Percentiles rank a stretch among this genome's conserved stretches.
Conservation (phyloP, 768 basidiomycete species). For the Symmetrospora coprosmae region DNA sequence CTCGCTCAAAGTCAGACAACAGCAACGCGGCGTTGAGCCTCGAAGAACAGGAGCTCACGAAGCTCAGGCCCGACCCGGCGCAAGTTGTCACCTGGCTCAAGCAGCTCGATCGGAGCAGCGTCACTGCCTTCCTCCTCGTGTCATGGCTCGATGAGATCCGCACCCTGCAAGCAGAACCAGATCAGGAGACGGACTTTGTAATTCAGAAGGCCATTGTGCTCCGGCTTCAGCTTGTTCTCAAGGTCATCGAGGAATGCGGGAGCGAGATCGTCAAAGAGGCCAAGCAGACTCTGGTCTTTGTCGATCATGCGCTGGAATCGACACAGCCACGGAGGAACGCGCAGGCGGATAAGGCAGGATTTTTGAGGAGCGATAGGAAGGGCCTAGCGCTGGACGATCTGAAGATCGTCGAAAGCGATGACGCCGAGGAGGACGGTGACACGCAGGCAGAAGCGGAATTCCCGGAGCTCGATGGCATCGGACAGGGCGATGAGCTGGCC, state of each 20-base stretch:
- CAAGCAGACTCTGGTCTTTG: slow-evolving; percentile 61
- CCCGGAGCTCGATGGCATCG: slow-evolving; percentile 50
- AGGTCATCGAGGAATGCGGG: slow-evolving; percentile 60
- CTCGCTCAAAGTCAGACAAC: slow-evolving; percentile 45
- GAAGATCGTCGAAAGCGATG: slow-evolving; percentile 39
- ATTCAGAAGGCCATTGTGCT: slow-evolving; percentile 43
- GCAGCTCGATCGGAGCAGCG: slow-evolving; percentile 51
- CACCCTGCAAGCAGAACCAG: slow-evolving; percentile 37
- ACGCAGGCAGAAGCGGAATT: slow-evolving; percentile 34
- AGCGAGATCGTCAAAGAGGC: slow-evolving; percentile 52
- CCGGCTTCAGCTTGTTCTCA: slow-evolving; percentile 63
- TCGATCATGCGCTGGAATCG: slow-evolving; percentile 57
- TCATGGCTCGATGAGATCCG: slow-evolving; percentile 58
- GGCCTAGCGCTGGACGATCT: slow-evolving; percentile 19
- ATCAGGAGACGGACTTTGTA: slow-evolving; percentile 27
- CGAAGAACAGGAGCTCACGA: slow-evolving; percentile 39
- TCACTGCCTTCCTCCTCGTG: slow-evolving; percentile 61
- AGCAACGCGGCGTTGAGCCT: slow-evolving; percentile 38
- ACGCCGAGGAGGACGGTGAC: slow-evolving; percentile 37
- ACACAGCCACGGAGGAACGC: neutral
- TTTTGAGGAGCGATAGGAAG: slow-evolving; percentile 24
- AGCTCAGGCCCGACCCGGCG: slow-evolving; percentile 48
- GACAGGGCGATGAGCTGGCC: slow-evolving; percentile 48
- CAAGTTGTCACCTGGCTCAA: slow-evolving; percentile 57
- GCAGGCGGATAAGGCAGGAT: neutral